These are phyloP conservation scores for Fusarium camptoceras DNA, from an alignment of 2,329 filamentous ascomycete genomes.

Conservation along the genomic window DNA sequence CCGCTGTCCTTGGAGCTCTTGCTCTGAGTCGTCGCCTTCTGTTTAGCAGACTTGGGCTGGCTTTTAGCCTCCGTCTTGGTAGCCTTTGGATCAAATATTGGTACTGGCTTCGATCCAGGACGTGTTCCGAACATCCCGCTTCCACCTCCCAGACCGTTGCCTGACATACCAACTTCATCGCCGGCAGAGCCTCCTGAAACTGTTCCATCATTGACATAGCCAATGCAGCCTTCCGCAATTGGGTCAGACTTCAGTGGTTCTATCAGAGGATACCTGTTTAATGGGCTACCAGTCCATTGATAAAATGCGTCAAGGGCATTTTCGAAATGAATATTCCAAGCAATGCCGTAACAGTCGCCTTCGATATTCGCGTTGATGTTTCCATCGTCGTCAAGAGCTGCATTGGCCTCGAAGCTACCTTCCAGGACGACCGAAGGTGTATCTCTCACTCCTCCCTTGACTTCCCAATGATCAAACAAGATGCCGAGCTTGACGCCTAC, in stretches of 20 bases:
- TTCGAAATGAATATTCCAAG: conserved; percentile 24
- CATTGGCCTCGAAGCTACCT: neutral
- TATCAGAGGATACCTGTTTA: neutral
- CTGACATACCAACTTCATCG: neutral
- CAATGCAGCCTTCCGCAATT: conserved; percentile 11
- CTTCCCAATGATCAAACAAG: neutral
- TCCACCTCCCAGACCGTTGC: neutral
- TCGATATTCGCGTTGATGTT: neutral
- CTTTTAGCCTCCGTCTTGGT: neutral
- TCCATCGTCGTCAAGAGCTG: neutral
- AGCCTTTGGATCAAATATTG: neutral
- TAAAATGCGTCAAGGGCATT: neutral
- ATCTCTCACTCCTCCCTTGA: neutral
- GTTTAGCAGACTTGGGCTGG: neutral
- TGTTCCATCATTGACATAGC: conserved; percentile 15
- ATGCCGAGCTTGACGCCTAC: neutral
- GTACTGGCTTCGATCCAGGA: neutral
- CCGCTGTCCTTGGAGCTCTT: neutral
- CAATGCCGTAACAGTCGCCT: conserved; percentile 12
- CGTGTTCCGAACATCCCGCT: neutral
- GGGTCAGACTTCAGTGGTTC: neutral
- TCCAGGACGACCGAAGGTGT: conserved; percentile 4
- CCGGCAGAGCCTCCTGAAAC: neutral
- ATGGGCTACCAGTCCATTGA: neutral
- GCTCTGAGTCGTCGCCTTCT: neutral